Base-by-base conservation (phyloP, 495 filamentous ascomycete genomes). In the Penicillium longicatenatum region DNA sequence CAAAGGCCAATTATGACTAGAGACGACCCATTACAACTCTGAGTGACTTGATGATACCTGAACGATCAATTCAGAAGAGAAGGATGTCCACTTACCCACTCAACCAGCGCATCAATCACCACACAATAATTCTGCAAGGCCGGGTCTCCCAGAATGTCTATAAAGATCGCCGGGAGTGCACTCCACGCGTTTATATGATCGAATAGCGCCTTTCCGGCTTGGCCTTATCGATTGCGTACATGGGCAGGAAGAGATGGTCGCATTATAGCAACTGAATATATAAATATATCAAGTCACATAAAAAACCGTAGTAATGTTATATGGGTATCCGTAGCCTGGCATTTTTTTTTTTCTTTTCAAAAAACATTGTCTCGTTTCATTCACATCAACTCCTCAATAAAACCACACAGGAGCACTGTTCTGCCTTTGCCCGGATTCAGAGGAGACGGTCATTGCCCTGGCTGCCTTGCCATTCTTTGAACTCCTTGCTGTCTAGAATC, bases 341-440 rank as follows among this genome's bases (percentile, higher is more conserved):
- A 51, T 16, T n/a, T n/a, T n/a, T n/a, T n/a, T n/a, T n/a, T n/a
- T n/a, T n/a, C n/a, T n/a, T n/a, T n/a, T n/a, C n/a, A n/a, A n/a
- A n/a, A n/a, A n/a, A n/a, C n/a, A n/a, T 11, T 37, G 29, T 33
- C 5, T n/a, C 17, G 24, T 10, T n/a, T 17, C 17, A 16, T 12
- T 29, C 3, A 17, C 2, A 29, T 19, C 21, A 51, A 20, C n/a
- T 51, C 17, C 10, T 51, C 30, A 21, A 51, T 51, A 8, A 51
- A 37, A 35, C 49, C 30, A 12, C 30, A 51, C 9, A 51, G 49
- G 16, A 51, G 30, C 30, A 51, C 37, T 35, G 30, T 51, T 29
- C 37, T 51, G 30, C 30, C 49, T 39, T 51, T 51, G 3, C 30
- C 30, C 49, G 31, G n/a, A 51, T 51, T 29, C 30, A 51, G 14